These are phyloP conservation scores for Ballota nigra DNA, from an alignment of 257 asterid species.

Conservation along the genomic window DNA sequence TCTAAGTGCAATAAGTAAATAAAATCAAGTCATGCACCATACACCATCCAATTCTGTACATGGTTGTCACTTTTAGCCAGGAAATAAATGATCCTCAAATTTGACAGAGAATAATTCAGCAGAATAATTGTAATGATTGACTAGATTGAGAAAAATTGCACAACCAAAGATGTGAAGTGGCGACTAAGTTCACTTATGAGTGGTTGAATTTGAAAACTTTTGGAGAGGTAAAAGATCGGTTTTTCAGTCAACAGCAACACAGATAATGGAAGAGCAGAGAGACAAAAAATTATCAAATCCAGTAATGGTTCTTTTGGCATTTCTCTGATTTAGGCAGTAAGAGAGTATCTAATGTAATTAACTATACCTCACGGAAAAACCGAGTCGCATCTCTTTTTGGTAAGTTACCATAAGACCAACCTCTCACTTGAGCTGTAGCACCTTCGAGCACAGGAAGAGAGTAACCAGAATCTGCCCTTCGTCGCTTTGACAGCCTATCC, in stretches of 20 bases:
- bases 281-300: not conserved
- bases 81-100: not conserved
- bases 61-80: not conserved
- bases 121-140: not conserved
- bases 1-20: not conserved
- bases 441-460: constrained; percentile 86
- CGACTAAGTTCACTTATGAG: not conserved
- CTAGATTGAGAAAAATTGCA: not conserved
- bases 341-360: not conserved
- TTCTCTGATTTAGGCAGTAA: not conserved
- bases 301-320: not conserved
- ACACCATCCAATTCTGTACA: no score
- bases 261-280: not conserved
- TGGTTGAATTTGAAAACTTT: not conserved
- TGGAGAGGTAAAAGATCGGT: not conserved
- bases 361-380: constrained; percentile 82
- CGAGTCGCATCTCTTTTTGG: constrained; percentile 96
- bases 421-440: constrained; percentile 92
- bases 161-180: constrained; percentile 2
- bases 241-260: not conserved
- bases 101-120: not conserved
- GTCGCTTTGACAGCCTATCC: constrained; percentile 79
- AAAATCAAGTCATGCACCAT: not conserved
- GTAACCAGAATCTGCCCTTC: constrained; percentile 71
- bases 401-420: constrained; percentile 94